phyloP scores from a whole-genome alignment of 2,329 filamentous ascomycete genomes.

The Penicillium frequentans region DNA sequence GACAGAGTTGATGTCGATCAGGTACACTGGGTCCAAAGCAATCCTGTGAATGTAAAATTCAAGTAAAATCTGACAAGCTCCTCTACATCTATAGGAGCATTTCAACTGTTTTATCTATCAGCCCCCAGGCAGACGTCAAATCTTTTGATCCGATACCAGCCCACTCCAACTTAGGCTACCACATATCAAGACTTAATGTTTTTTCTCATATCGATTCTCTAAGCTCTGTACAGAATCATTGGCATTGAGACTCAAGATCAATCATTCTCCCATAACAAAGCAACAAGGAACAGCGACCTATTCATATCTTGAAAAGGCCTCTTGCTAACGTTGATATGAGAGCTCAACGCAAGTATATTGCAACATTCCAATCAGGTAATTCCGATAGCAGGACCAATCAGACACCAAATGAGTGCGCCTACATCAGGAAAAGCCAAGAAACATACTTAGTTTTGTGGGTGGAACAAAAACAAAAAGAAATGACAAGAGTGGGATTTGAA shows the following conservation, averaged over 20 bases:
- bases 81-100: background rate
- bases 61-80: background rate
- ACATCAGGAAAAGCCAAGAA: background rate
- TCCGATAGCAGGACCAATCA: background rate
- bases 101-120: background rate
- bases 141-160: background rate
- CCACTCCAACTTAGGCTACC: background rate
- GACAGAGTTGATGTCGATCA: conserved; percentile 16
- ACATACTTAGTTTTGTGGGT: background rate
- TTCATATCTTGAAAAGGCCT: background rate
- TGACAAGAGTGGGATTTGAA: conserved; percentile 25
- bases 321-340: background rate
- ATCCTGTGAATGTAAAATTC: background rate
- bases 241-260: background rate
- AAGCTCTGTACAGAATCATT: too few species aligned
- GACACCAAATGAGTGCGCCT: background rate
- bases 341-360: background rate
- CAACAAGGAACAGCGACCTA: background rate
- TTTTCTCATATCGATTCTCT: background rate
- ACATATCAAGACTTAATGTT: background rate
- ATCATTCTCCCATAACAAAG: background rate
- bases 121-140: background rate
- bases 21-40: conserved; percentile 4
- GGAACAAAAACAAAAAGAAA: background rate
- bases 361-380: background rate